These are phyloP conservation scores for Cercospora brassicicola DNA, from an alignment of 2,329 filamentous ascomycete species.

Conservation along the genomic window DNA sequence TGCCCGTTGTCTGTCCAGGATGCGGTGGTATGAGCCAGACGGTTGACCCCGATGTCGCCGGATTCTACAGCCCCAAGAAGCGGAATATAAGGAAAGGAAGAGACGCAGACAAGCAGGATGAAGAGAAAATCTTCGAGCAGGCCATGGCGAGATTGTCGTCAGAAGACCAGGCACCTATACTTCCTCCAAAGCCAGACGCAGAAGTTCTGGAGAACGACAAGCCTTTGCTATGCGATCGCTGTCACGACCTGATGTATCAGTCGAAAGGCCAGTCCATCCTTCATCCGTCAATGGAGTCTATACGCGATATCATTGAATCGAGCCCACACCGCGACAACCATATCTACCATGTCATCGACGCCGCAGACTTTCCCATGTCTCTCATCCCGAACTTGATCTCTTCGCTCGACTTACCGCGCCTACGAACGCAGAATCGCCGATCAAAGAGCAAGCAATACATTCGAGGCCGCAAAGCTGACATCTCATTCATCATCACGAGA, in stretches of 20 bases:
- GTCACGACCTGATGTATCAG: conserved; percentile 79
- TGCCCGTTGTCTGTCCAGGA: conserved; percentile 54
- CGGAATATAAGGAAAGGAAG: conserved; percentile 35
- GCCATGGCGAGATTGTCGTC: conserved; percentile 27
- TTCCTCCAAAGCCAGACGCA: background rate
- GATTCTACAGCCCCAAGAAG: conserved; percentile 58
- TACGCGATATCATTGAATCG: conserved; percentile 80
- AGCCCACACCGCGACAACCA: conserved; percentile 90
- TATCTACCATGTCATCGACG: conserved; percentile 92
- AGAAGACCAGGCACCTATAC: background rate
- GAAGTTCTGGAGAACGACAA: conserved; percentile 1
- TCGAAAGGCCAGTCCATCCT: conserved; percentile 68
- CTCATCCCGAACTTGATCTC: conserved; percentile 74
- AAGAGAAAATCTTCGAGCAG: conserved; percentile 42
- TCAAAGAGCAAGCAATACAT: conserved; percentile 66
- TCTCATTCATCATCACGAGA: conserved; percentile 89
- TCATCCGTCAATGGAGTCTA: conserved; percentile 77
- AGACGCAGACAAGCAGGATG: conserved; percentile 32
- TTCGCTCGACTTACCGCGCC: conserved; percentile 67
- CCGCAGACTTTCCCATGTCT: conserved; percentile 95
- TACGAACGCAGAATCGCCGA: conserved; percentile 78
- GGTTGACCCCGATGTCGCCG: conserved; percentile 55
- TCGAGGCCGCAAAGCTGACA: conserved; percentile 67
- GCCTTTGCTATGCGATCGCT: conserved; percentile 71
- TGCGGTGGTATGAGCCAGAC: conserved; percentile 63